Evolutionary conservation across 768 basidiomycete species (phyloP).

Genomic region (Pholiota molesta): DNA sequence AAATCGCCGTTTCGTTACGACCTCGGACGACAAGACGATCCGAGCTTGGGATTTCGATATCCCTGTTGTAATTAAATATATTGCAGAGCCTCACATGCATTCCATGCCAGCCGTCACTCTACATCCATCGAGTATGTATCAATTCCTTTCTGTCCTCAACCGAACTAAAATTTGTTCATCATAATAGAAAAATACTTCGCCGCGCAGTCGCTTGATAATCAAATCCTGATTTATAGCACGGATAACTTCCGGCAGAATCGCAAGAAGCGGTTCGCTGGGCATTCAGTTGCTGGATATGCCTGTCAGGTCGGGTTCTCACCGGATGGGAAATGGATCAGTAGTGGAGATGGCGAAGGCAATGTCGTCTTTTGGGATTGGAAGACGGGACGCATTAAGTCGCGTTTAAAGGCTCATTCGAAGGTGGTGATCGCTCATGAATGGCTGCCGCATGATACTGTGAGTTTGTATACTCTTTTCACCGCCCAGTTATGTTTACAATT

Average conservation of each 20-base stretch:
- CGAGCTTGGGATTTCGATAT: slow-evolving; percentile 99
- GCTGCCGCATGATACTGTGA: slow-evolving; percentile 95
- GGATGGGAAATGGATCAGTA: slow-evolving; percentile 98
- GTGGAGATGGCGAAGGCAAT: slow-evolving; percentile 93
- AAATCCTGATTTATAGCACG: slow-evolving; percentile 95
- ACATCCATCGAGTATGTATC: slow-evolving; percentile 86
- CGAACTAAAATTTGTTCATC: slow-evolving; percentile 17
- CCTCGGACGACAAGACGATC: slow-evolving; percentile 98
- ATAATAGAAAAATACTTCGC: slow-evolving; percentile 89
- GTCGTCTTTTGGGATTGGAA: slow-evolving; percentile 99
- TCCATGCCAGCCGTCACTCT: slow-evolving; percentile 98
- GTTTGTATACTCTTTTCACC: slow-evolving; percentile 55
- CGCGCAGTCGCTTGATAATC: slow-evolving; percentile 97
- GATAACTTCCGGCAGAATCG: slow-evolving; percentile 99
- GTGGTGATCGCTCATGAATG: slow-evolving; percentile 99
- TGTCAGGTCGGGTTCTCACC: slow-evolving; percentile 98
- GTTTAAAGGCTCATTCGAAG: slow-evolving; percentile 87
- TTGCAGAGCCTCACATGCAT: slow-evolving; percentile 99
- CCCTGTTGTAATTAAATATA: slow-evolving; percentile 99
- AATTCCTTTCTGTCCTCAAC: slow-evolving; percentile 11
- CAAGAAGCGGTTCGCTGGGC: slow-evolving; percentile 97
- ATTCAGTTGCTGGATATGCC: slow-evolving; percentile 96
- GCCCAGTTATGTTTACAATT: slow-evolving; percentile 2
- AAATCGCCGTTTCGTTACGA: slow-evolving; percentile 95
- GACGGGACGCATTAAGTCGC: slow-evolving; percentile 92